Evolutionary conservation across 2,329 filamentous ascomycete genomes (phyloP).

Genomic region (Fonsecaea erecta): DNA sequence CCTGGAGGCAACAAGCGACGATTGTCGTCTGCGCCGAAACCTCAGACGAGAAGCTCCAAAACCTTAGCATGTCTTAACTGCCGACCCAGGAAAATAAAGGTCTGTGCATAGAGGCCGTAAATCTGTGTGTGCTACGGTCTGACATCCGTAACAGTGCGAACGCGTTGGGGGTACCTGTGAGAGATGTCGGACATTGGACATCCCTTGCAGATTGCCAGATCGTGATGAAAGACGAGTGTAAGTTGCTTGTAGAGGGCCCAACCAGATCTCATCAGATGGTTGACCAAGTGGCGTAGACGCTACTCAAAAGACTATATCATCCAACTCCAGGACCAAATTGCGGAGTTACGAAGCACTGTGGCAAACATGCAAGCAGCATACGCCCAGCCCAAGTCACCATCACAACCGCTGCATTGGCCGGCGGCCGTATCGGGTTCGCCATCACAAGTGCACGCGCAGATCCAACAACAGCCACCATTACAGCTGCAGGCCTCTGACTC

Average conservation of each 20-base stretch:
- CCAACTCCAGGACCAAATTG: conserved; percentile 12
- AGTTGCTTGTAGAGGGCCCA: neutral
- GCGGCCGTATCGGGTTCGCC: neutral
- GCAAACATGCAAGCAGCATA: conserved; percentile 10
- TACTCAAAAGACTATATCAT: conserved; percentile 22
- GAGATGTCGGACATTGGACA: conserved; percentile 11
- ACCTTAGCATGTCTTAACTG: conserved; percentile 19
- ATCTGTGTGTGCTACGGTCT: neutral
- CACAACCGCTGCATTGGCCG: neutral
- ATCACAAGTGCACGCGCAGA: neutral
- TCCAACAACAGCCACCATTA: neutral
- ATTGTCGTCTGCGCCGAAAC: neutral
- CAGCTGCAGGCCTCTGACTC: conserved; percentile 8
- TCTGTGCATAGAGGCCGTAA: neutral
- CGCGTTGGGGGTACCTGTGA: conserved; percentile 14
- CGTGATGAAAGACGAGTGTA: conserved; percentile 17
- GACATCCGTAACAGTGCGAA: conserved; percentile 13
- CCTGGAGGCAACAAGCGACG: neutral
- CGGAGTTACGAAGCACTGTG: conserved; percentile 3
- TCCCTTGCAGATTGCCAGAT: conserved; percentile 14
- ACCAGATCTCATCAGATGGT: neutral
- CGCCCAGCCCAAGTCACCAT: neutral
- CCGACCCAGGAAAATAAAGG: conserved; percentile 22
- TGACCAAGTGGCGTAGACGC: conserved; percentile 1
- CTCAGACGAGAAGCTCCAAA: conserved; percentile 7